A percentile compares a stretch with the other conserved stretches of the same genome.
Conservation (phyloP, 73 alveolate genomes). For the Paramecium sexaurelia region DNA sequence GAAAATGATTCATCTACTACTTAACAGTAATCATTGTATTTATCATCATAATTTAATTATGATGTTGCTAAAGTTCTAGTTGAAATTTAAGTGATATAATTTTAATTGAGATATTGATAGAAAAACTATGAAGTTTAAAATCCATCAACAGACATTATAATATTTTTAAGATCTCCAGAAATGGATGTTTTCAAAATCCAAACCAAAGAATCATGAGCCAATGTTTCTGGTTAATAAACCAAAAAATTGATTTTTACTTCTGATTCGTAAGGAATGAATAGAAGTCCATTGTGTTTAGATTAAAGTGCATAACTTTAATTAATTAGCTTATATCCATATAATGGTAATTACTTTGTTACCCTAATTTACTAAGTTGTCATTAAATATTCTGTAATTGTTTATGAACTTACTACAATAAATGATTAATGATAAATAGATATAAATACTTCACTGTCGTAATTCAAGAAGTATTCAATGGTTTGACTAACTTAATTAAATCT, state of each 20-base stretch:
- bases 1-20: neutral
- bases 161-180: neutral
- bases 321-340: neutral
- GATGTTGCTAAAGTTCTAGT: neutral
- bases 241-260: neutral
- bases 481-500: neutral
- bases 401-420: neutral
- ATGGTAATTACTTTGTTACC: neutral
- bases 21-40: neutral
- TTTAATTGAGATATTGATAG: neutral
- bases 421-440: neutral
- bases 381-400: neutral
- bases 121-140: neutral
- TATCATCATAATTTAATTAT: neutral
- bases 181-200: neutral
- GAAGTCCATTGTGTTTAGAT: slow-evolving; percentile 3
- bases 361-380: neutral
- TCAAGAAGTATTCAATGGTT: neutral
- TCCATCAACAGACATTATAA: neutral
- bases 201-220: neutral
- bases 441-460: neutral
- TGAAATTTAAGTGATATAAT: neutral
- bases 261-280: neutral
- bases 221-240: neutral
- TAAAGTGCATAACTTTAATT: neutral